Percentiles rank a stretch among this genome's conserved stretches.
These are phyloP conservation scores for Exophiala mesophila DNA, from an alignment of 2,329 filamentous ascomycete species.

Conservation along the genomic window DNA sequence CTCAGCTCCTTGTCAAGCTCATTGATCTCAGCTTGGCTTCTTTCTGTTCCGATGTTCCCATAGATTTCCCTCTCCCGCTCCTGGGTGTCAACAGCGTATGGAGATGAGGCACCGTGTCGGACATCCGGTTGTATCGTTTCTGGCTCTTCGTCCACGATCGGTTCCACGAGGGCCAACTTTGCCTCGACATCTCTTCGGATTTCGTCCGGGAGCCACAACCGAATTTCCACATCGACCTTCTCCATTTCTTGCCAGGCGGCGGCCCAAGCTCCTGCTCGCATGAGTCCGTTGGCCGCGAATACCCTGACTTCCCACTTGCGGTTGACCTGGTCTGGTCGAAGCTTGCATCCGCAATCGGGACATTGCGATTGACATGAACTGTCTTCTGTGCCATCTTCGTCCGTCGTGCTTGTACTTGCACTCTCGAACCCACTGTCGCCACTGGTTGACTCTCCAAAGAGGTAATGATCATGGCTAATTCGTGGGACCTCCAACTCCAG, in stretches of 20 bases:
- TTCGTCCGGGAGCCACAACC: slow-evolving; percentile 59
- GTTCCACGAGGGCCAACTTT: slow-evolving; percentile 12
- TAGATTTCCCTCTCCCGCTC: slow-evolving; percentile 22
- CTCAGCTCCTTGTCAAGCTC: slow-evolving; percentile 15
- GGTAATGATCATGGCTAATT: slow-evolving; percentile 56
- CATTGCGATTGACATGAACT: slow-evolving; percentile 33
- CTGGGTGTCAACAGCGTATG: slow-evolving; percentile 10
- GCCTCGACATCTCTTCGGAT: slow-evolving; percentile 43
- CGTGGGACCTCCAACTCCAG: slow-evolving; percentile 53
- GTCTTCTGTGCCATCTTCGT: slow-evolving; percentile 23
- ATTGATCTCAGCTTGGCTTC: slow-evolving; percentile 26
- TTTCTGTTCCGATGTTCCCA: slow-evolving; percentile 12
- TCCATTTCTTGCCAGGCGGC: slow-evolving; percentile 98
- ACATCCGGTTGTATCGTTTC: background rate
- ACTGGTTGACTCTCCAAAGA: slow-evolving; percentile 28
- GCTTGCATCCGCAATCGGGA: slow-evolving; percentile 46
- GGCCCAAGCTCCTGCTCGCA: slow-evolving; percentile 85
- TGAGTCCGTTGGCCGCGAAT: slow-evolving; percentile 90
- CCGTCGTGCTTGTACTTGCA: slow-evolving; percentile 34
- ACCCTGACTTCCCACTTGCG: slow-evolving; percentile 67
- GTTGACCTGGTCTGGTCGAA: slow-evolving; percentile 46
- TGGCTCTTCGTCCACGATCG: background rate
- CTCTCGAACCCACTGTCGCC: slow-evolving; percentile 31
- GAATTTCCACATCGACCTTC: slow-evolving; percentile 89
- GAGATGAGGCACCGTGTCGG: background rate